Conservation (phyloP, 2,329 filamentous ascomycete genomes). For the Hymenoscyphus fraxineus region DNA sequence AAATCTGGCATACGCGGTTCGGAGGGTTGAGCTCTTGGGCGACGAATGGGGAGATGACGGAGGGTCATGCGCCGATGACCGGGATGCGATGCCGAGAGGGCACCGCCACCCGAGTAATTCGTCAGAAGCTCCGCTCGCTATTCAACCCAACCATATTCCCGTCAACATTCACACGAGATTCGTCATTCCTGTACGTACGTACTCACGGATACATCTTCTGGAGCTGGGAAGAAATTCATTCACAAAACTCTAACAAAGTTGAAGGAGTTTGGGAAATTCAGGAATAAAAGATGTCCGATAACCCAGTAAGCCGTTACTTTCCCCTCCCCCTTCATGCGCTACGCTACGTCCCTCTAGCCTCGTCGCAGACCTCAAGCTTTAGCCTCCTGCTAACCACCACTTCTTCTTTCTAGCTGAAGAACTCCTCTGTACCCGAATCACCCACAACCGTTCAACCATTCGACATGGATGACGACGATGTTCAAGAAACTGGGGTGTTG, state of each 20-base stretch:
- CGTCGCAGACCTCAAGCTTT: not conserved
- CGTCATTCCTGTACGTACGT: not conserved
- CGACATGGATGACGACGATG: constrained; percentile 67
- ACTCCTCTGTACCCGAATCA: constrained; percentile 51
- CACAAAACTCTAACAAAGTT: not conserved
- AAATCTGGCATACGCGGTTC: constrained; percentile 2
- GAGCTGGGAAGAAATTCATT: not conserved
- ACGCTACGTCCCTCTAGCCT: not conserved
- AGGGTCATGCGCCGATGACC: not conserved
- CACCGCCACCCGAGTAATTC: not conserved
- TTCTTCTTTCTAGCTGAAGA: constrained; percentile 24
- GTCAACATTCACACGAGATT: not conserved
- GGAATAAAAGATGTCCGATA: constrained; percentile 33
- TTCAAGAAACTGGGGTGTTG: constrained; percentile 55
- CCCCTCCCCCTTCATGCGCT: constrained; percentile 20
- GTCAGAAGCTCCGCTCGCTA: constrained; percentile 1
- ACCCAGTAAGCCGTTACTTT: constrained; percentile 39
- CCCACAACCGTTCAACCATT: constrained; percentile 62
- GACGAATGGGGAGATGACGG: not conserved
- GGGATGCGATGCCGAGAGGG: not conserved
- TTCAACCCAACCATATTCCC: not conserved
- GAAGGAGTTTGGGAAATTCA: not conserved
- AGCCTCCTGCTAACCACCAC: constrained; percentile 13
- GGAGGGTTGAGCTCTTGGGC: not conserved
- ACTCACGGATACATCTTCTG: not conserved